Conservation (phyloP, 1,139 yeast genomes). For the Candida neerlandica region DNA sequence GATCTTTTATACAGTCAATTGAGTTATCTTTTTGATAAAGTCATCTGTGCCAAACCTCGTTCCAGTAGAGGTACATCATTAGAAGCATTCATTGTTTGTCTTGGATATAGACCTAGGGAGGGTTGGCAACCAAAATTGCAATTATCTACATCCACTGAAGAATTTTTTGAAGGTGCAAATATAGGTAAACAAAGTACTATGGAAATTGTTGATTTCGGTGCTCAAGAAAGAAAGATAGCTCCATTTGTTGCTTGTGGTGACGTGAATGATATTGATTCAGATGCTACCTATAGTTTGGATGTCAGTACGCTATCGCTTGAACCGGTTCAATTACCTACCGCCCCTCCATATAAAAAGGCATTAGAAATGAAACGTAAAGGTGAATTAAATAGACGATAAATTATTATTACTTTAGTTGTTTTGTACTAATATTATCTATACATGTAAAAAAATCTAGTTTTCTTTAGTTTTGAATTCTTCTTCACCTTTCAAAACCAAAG, state of each 20-base stretch:
- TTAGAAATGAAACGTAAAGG: constrained; percentile 84
- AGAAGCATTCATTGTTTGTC: constrained; percentile 91
- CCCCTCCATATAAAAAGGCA: constrained; percentile 94
- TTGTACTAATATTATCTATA: neutral
- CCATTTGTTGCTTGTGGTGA: constrained; percentile 95
- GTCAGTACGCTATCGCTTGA: constrained; percentile 57
- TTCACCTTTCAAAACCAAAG: constrained; percentile 41
- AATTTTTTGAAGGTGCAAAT: constrained; percentile 69
- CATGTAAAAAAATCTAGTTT: constrained; percentile 2
- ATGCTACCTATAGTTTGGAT: constrained; percentile 85
- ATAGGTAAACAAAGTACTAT: constrained; percentile 38
- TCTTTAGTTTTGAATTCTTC: constrained; percentile 20
- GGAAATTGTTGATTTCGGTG: neutral
- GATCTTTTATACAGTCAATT: constrained; percentile 88
- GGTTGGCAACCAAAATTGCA: constrained; percentile 78
- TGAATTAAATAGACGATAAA: constrained; percentile 35
- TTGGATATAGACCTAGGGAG: constrained; percentile 77
- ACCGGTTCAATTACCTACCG: constrained; percentile 93
- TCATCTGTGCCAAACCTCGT: constrained; percentile 93
- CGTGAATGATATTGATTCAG: constrained; percentile 82
- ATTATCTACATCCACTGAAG: constrained; percentile 68
- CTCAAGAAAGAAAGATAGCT: constrained; percentile 65
- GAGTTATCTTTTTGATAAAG: constrained; percentile 79
- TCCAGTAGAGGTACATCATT: constrained; percentile 91
- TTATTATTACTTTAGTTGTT: neutral